Evolutionary conservation across 1,139 yeast species (phyloP).

Genomic region (Torulaspora globosa): DNA sequence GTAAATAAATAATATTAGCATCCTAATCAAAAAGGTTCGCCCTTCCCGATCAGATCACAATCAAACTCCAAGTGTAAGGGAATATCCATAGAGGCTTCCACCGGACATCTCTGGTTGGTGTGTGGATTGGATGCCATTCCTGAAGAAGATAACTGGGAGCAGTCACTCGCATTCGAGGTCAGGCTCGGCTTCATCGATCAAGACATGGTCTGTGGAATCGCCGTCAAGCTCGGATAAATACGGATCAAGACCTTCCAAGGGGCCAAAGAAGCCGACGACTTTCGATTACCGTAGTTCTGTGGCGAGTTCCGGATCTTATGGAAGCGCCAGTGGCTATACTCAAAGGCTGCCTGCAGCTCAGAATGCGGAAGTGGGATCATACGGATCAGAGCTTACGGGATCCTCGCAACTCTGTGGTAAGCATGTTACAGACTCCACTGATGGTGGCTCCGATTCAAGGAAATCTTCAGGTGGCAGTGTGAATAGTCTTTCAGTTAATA

Average conservation of each 20-base stretch:
- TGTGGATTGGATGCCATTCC: constrained; percentile 25
- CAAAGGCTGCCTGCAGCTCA: not conserved
- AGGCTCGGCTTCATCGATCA: constrained; percentile 25
- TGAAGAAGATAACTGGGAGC: constrained; percentile 26
- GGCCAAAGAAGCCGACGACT: constrained; percentile 7
- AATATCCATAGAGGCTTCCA: not conserved
- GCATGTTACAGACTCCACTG: constrained; percentile 1
- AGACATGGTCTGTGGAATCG: constrained; percentile 16
- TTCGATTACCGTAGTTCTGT: constrained; percentile 9
- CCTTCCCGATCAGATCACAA: not conserved
- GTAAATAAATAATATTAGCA: constrained; percentile 6
- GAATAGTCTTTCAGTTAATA: constrained; percentile 29
- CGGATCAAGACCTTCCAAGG: constrained; percentile 8
- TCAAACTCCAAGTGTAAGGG: not conserved
- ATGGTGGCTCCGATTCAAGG: constrained; percentile 19
- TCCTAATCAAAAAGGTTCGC: constrained; percentile 2
- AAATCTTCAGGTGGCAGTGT: constrained; percentile 35
- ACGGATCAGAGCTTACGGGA: constrained; percentile 1
- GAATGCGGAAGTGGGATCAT: constrained; percentile 1
- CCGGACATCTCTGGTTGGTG: not conserved
- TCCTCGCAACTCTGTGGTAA: not conserved
- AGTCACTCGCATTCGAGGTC: constrained; percentile 29
- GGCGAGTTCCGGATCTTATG: constrained; percentile 7
- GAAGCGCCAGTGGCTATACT: constrained; percentile 1
- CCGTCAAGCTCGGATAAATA: constrained; percentile 12